These are phyloP conservation scores for Pythium diclinum DNA, from an alignment of 352 stramenopile genomes.

Conservation along the genomic window DNA sequence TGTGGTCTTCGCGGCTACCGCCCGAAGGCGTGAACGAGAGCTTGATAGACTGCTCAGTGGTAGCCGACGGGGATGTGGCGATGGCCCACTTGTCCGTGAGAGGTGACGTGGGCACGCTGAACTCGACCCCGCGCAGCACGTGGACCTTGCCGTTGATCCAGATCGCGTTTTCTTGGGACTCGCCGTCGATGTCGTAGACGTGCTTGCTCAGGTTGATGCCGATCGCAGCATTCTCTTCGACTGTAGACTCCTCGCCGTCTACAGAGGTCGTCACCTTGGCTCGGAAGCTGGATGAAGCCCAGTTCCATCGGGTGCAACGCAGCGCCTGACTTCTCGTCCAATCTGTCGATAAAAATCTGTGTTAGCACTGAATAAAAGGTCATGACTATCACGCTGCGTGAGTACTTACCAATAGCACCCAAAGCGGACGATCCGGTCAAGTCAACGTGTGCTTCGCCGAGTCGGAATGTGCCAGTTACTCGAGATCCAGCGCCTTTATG, in stretches of 20 bases:
- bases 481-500: conserved; percentile 39
- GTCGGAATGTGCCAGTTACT: conserved; percentile 27
- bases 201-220: conserved; percentile 47
- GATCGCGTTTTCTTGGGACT: conserved; percentile 49
- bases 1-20: conserved; percentile 34
- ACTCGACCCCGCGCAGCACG: conserved; percentile 35
- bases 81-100: conserved; percentile 26
- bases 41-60: conserved; percentile 21
- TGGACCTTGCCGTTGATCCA: conserved; percentile 43
- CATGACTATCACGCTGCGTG: not conserved
- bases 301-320: conserved; percentile 41
- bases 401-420: conserved; percentile 29
- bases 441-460: conserved; percentile 23
- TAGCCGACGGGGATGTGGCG: not conserved
- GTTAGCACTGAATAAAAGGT: not conserved
- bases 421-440: conserved; percentile 16
- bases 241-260: not conserved
- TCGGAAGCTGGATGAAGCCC: conserved; percentile 38
- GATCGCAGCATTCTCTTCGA: conserved; percentile 23
- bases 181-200: conserved; percentile 48
- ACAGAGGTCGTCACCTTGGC: conserved; percentile 23
- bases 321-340: conserved; percentile 43
- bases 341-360: conserved; percentile 9
- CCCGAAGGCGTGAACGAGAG: conserved; percentile 32
- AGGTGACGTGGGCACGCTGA: conserved; percentile 24